Conservation (phyloP, 768 basidiomycete genomes). For the Naganishia randhawae region DNA sequence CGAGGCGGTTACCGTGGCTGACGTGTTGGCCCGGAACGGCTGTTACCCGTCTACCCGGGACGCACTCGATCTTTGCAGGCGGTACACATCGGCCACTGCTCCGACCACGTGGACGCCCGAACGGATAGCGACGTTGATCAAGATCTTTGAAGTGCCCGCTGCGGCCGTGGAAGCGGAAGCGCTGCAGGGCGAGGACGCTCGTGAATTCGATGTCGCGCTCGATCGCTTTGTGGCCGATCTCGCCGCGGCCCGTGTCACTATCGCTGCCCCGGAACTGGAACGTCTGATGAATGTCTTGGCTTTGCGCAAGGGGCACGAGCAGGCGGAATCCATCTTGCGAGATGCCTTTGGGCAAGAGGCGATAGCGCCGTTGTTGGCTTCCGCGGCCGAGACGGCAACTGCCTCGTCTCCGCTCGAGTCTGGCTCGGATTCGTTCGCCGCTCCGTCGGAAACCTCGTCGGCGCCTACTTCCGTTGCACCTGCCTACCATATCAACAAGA, state of each 20-base stretch:
- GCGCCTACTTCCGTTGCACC: constrained; percentile 27
- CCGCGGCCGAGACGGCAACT: neutral
- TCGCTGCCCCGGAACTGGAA: neutral
- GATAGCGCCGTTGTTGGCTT: neutral
- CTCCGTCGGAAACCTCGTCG: constrained; percentile 21
- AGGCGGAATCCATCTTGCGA: neutral
- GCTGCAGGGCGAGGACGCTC: constrained; percentile 14
- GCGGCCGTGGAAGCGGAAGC: constrained; percentile 3
- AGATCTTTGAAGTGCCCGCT: constrained; percentile 18
- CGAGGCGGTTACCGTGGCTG: neutral
- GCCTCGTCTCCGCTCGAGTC: neutral
- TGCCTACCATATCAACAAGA: constrained; percentile 17
- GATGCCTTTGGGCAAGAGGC: neutral
- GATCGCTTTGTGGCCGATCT: constrained; percentile 32
- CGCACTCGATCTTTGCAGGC: constrained; percentile 15
- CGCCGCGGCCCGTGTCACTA: neutral
- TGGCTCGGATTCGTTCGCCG: constrained; percentile 5
- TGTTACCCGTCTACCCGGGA: neutral
- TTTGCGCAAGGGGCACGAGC: constrained; percentile 14
- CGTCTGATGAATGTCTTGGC: constrained; percentile 13
- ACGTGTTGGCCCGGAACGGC: constrained; percentile 15
- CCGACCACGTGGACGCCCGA: constrained; percentile 20
- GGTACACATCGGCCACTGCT: constrained; percentile 14
- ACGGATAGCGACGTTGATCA: constrained; percentile 24
- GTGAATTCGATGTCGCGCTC: constrained; percentile 35